Conservation (phyloP, 805 yeast genomes). For the Limtongia smithiae region DNA sequence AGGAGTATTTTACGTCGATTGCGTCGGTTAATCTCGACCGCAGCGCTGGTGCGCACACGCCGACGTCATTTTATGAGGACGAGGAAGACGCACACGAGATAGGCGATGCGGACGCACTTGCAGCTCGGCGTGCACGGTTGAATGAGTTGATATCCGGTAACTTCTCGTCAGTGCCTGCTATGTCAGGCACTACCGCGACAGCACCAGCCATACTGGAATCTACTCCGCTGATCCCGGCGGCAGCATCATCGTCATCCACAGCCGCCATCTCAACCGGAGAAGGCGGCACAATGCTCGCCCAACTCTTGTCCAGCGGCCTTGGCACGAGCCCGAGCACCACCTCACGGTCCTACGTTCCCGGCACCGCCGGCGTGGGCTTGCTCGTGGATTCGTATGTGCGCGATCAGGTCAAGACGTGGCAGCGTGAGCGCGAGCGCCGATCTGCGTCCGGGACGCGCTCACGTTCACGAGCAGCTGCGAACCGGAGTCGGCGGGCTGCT, state of each 20-base stretch:
- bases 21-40: slow-evolving; percentile 25
- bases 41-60: slow-evolving; percentile 21
- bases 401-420: slow-evolving; percentile 24
- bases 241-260: background rate
- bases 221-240: background rate
- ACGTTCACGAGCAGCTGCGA: background rate
- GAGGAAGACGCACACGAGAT: slow-evolving; percentile 26
- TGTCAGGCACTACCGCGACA: background rate
- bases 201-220: background rate
- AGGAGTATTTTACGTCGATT: slow-evolving; percentile 18
- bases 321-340: slow-evolving; percentile 21
- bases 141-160: background rate
- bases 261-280: background rate
- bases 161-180: background rate
- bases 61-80: slow-evolving; percentile 25
- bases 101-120: slow-evolving; percentile 13
- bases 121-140: slow-evolving; percentile 4
- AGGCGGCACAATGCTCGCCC: background rate
- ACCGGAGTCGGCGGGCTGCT: no score
- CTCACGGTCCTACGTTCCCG: slow-evolving; percentile 26
- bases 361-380: slow-evolving; percentile 25
- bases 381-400: slow-evolving; percentile 28
- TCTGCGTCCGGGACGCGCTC: background rate
- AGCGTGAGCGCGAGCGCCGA: slow-evolving; percentile 10
- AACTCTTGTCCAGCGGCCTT: background rate